Base-by-base conservation (phyloP, 2,329 filamentous ascomycete genomes). In the Xylariaceae sp. region DNA sequence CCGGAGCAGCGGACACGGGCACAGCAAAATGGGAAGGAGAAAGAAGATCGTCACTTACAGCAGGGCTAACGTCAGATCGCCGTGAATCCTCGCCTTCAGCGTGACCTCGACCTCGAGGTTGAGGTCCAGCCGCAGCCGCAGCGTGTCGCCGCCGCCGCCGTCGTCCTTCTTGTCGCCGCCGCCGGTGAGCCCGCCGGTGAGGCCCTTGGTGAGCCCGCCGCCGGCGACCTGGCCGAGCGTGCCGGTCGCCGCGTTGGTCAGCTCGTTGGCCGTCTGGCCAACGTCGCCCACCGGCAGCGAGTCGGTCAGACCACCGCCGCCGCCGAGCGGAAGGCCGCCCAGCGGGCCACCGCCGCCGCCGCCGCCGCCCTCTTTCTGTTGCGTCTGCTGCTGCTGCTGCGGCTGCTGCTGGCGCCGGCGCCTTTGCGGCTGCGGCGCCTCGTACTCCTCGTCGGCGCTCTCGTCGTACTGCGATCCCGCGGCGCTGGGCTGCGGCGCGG, bases 31-130 rank as follows among this genome's bases (percentile, higher is more conserved):
- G 29, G 15, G 15, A 24, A 22, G 12, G 32, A 29, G 19, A 39
- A 34, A 34, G 12, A 29, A 12, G 9, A 32, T 33, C 10, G 9
- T 33, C 30, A 66, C 69, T 59, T 62, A 74, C 69, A 74, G 61
- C 47, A 92, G 68, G 44, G 79, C 81, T 44, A 92, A 60, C 31
- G 83, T 86, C 44, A 93, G 62, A 64, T 93, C 87, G 55, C 87
- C 87, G 47, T 88, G 79, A 47, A 92, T 89, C 60, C 81, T 80
- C 15, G 85, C 85, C 68, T 92, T 92, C 38, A 92, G 71, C 51
- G 88, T 82, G 43, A 92, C 84, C 59, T 92, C 85, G 35, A 92
- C 74, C 50, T 92, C 85, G 38, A 92, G 66, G 58, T 92, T 92
- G 40, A 88, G 68, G 53, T 92, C 85, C 13, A 90, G 64, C 31